phyloP scores from a whole-genome alignment of 2,329 filamentous ascomycete species.

The Epichloe coenophiala region DNA sequence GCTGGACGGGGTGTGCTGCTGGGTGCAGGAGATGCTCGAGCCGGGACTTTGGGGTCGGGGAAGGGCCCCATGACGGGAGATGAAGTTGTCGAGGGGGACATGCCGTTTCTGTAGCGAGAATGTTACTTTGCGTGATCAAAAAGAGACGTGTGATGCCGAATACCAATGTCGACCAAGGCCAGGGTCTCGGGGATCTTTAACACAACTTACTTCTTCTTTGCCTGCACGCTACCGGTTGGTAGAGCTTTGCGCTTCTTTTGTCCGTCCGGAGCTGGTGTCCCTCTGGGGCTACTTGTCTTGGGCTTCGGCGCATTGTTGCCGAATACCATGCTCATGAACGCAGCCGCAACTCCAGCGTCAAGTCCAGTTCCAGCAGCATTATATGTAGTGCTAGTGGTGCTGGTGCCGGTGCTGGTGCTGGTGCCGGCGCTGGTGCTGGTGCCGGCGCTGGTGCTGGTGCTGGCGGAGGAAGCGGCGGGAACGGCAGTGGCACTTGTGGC shows the following conservation, averaged over 20 bases:
- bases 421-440: too few species aligned
- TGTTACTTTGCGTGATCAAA: background rate
- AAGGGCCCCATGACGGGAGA: conserved; percentile 63
- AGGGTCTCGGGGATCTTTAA: background rate
- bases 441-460: too few species aligned
- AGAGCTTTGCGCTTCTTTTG: conserved; percentile 61
- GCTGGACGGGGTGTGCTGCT: conserved; percentile 43
- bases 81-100: conserved; percentile 56
- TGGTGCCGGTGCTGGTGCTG: background rate
- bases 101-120: conserved; percentile 24
- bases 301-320: conserved; percentile 38
- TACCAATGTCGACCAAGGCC: background rate
- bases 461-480: background rate
- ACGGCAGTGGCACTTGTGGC: background rate
- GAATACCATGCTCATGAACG: conserved; percentile 49
- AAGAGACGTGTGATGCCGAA: background rate
- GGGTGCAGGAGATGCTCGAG: conserved; percentile 47
- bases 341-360: background rate
- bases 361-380: background rate
- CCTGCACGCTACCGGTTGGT: conserved; percentile 50
- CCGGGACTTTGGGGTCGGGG: conserved; percentile 42
- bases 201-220: conserved; percentile 61
- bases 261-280: conserved; percentile 52
- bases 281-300: conserved; percentile 51
- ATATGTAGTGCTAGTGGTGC: background rate